Evolutionary conservation across 805 yeast species (phyloP).

Genomic region (Kazachstania kunashirensis): DNA sequence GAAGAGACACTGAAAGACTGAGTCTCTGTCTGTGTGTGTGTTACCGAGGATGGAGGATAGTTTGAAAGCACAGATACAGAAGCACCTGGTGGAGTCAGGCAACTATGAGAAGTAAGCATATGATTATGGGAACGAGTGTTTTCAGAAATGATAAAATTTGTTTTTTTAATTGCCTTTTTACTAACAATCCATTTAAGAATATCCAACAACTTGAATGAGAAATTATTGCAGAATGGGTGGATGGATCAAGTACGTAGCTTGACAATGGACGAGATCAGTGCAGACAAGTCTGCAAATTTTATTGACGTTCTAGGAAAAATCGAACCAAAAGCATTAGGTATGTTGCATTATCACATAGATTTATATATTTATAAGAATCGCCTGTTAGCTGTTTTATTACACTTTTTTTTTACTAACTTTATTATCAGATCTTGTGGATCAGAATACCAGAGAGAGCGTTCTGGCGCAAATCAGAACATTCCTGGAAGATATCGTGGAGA

Average conservation of each 20-base stretch:
- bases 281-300: constrained; percentile 39
- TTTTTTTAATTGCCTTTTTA: constrained; percentile 3
- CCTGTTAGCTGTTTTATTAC: too few species aligned
- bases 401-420: constrained; percentile 10
- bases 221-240: constrained; percentile 77
- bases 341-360: constrained; percentile 16
- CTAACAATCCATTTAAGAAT: constrained; percentile 32
- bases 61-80: constrained; percentile 54
- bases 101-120: constrained; percentile 53
- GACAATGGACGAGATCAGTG: constrained; percentile 40
- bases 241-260: constrained; percentile 57
- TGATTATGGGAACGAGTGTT: neutral
- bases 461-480: constrained; percentile 49
- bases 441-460: constrained; percentile 48
- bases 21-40: too few species aligned
- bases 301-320: constrained; percentile 42
- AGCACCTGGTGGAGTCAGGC: constrained; percentile 64
- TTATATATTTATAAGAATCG: too few species aligned
- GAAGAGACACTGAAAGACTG: too few species aligned
- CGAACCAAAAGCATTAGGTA: constrained; percentile 57
- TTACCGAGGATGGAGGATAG: constrained; percentile 7
- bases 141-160: neutral
- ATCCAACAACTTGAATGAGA: constrained; percentile 50
- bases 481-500: constrained; percentile 40
- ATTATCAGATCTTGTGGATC: constrained; percentile 49